A percentile compares a stretch with the other conserved stretches of the same genome.
Conservation (phyloP, 106 monocot genomes). For the Amphibolis antarctica region DNA sequence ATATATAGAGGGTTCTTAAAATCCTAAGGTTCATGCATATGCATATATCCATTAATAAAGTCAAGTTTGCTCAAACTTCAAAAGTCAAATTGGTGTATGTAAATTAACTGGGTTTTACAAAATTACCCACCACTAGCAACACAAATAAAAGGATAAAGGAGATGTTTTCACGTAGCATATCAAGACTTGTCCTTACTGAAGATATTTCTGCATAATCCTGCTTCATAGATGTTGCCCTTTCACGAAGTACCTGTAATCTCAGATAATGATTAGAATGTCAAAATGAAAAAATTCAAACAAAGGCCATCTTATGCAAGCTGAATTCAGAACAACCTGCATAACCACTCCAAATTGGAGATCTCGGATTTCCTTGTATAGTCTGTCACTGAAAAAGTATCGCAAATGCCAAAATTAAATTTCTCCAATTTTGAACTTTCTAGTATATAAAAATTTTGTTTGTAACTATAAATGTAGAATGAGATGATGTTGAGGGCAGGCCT, state of each 20-base stretch:
- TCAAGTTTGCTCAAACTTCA: no score
- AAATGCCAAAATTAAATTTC: background rate
- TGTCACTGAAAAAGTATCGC: constrained; percentile 55
- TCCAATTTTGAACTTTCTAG: background rate
- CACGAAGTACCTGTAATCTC: constrained; percentile 70
- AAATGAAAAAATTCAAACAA: background rate
- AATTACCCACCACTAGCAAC: background rate
- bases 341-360: constrained; percentile 97
- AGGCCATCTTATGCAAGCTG: background rate
- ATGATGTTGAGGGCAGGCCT: no score
- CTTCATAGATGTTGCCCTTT: constrained; percentile 91
- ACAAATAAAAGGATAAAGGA: background rate
- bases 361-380: constrained; percentile 91
- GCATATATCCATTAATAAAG: no score
- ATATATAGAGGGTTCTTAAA: no score
- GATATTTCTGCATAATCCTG: constrained; percentile 94
- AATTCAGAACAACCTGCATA: constrained; percentile 59
- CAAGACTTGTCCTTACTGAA: constrained; percentile 41
- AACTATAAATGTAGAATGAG: background rate
- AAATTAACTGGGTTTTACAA: no score
- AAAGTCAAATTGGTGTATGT: no score
- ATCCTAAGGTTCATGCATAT: no score
- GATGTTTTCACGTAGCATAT: background rate
- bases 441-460: background rate
- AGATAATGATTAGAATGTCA: background rate